phyloP scores from a whole-genome alignment of 2,329 filamentous ascomycete species.

The Aspergillus novofumigatus region DNA sequence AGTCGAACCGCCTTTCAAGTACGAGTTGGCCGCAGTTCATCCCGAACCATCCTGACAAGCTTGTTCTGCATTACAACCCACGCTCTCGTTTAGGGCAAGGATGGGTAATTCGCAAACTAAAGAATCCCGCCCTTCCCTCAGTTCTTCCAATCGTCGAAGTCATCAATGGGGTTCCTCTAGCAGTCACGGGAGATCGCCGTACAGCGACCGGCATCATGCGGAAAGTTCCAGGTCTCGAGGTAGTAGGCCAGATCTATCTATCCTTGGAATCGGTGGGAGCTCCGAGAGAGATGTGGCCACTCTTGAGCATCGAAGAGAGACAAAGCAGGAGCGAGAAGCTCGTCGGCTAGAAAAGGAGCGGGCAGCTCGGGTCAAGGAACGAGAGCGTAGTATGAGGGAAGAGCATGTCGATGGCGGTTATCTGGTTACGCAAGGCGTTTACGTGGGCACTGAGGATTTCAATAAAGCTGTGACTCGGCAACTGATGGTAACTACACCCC shows the following conservation, averaged over 20 bases:
- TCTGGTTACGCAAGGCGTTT: constrained; percentile 89
- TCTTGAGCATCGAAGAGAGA: constrained; percentile 68
- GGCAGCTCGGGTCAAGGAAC: constrained; percentile 69
- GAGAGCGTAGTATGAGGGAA: constrained; percentile 83
- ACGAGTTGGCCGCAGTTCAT: neutral
- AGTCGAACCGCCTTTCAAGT: neutral
- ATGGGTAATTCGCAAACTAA: constrained; percentile 48
- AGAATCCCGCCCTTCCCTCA: constrained; percentile 37
- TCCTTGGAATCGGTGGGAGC: constrained; percentile 52
- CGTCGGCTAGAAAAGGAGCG: constrained; percentile 80
- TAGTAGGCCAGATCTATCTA: constrained; percentile 56
- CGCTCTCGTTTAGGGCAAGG: constrained; percentile 7
- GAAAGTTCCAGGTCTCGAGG: constrained; percentile 47
- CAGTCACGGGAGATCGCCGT: constrained; percentile 27
- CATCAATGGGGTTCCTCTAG: constrained; percentile 27
- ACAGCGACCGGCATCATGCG: constrained; percentile 25
- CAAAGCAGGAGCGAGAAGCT: constrained; percentile 85
- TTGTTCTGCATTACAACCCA: neutral
- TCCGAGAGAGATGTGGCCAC: constrained; percentile 48
- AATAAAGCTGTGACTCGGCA: constrained; percentile 84
- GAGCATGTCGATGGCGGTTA: constrained; percentile 94
- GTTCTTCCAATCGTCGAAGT: constrained; percentile 25
- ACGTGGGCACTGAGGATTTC: constrained; percentile 89
- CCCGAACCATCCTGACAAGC: neutral
- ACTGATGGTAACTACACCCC: constrained; percentile 65